Evolutionary conservation across 1,284 basidiomycete genomes (phyloP).

Genomic region (Rhodotorula sp.): DNA sequence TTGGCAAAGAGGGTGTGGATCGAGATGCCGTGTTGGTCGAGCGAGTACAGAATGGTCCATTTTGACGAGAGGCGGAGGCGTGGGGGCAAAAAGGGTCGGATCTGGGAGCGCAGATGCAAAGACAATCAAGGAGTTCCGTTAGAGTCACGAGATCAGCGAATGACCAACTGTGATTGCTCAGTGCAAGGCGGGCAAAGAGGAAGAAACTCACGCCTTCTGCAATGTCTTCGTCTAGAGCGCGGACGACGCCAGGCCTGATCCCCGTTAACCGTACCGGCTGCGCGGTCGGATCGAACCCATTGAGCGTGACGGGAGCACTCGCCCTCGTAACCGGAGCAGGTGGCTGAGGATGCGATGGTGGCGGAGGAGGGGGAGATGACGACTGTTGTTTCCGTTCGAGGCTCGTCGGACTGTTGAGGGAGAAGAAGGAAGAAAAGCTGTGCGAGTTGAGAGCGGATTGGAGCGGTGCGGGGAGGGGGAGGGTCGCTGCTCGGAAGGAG

Average conservation of each 20-base stretch:
- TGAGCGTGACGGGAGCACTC: background rate
- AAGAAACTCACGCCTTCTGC: constrained; percentile 29
- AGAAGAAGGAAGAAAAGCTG: constrained; percentile 1
- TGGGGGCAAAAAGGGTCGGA: constrained; percentile 63
- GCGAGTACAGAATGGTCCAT: constrained; percentile 88
- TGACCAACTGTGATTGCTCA: no score
- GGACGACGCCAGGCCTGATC: constrained; percentile 14
- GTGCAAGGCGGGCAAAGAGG: no score
- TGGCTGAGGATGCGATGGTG: background rate
- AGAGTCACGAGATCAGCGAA: no score
- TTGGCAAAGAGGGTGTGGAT: constrained; percentile 78
- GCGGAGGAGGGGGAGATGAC: background rate
- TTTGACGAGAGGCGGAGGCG: constrained; percentile 69
- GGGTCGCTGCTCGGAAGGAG: background rate
- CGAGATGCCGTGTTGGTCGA: constrained; percentile 94
- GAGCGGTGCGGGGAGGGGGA: background rate
- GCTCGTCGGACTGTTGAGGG: background rate
- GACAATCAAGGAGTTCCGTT: no score
- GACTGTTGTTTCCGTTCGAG: background rate
- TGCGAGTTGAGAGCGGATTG: background rate
- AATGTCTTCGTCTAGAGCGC: constrained; percentile 32
- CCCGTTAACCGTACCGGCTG: constrained; percentile 31
- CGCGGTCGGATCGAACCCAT: constrained; percentile 19
- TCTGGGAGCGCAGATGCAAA: constrained; percentile 1
- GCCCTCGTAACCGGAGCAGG: background rate